Conservation (phyloP, 768 basidiomycete genomes). For the Cystofilobasidium capitatum region DNA sequence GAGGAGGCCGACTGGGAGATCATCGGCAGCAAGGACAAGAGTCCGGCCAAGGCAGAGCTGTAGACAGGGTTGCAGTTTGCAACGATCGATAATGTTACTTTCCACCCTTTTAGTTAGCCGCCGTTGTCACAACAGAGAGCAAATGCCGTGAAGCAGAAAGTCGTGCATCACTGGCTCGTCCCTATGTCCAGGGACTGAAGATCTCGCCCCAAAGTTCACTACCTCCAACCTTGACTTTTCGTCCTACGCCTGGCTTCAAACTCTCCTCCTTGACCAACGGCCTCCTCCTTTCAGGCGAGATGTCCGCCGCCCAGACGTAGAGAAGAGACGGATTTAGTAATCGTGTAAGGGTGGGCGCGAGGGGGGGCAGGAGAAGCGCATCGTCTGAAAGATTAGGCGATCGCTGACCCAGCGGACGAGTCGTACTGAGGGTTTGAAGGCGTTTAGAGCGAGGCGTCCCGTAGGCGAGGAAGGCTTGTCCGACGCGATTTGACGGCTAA, state of each 20-base stretch:
- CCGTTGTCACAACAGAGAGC: no score
- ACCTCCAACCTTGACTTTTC: background rate
- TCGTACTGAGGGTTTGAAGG: background rate
- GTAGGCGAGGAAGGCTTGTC: background rate
- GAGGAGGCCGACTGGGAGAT: slow-evolving; percentile 20
- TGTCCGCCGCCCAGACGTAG: no score
- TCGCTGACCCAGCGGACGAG: background rate
- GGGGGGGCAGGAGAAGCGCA: background rate
- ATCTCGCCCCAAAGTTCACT: background rate
- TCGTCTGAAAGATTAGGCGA: background rate
- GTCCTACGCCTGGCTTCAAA: background rate
- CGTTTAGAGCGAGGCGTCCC: background rate
- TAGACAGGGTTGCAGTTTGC: no score
- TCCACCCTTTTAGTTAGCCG: no score
- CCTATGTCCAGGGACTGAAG: no score
- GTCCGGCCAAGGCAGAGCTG: background rate
- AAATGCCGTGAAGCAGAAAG: no score
- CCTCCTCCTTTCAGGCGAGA: no score
- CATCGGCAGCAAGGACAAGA: background rate
- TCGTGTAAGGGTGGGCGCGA: background rate
- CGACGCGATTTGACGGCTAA: background rate
- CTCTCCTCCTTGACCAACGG: background rate
- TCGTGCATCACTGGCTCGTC: no score
- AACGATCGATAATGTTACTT: no score
- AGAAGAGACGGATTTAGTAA: background rate